These are phyloP conservation scores for Solanum dulcamara DNA, from an alignment of 257 asterid genomes.

Conservation along the genomic window DNA sequence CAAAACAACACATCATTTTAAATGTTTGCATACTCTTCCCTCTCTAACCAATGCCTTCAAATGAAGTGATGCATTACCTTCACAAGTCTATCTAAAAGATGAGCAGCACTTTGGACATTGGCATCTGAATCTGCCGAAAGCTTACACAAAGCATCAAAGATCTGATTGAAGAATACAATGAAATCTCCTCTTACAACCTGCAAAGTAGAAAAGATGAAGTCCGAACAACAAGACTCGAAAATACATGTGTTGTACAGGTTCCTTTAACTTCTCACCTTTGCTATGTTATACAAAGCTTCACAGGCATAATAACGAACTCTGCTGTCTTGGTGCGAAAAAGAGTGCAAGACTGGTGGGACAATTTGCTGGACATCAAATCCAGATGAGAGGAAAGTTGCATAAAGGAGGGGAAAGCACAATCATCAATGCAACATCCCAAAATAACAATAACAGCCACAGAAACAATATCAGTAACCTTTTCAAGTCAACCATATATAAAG, in stretches of 20 bases:
- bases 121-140: conserved; percentile 97
- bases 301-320: conserved; percentile 99
- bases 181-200: conserved; percentile 99
- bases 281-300: conserved; percentile 96
- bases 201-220: conserved; percentile 16
- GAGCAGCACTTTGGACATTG: conserved; percentile 99
- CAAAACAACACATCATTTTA: background rate
- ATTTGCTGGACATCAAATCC: conserved; percentile 58
- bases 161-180: conserved; percentile 90
- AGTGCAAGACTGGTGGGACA: conserved; percentile 84
- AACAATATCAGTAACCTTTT: background rate
- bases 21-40: background rate
- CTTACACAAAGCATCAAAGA: conserved; percentile 91
- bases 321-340: conserved; percentile 94
- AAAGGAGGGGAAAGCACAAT: background rate
- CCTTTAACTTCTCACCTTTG: conserved; percentile 51
- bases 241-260: background rate
- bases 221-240: conserved; percentile 3
- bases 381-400: conserved; percentile 7
- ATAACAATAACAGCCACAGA: background rate
- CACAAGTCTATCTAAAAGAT: conserved; percentile 96
- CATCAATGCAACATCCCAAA: background rate
- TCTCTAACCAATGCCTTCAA: background rate
- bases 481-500: background rate
- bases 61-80: conserved; percentile 35